phyloP scores from a whole-genome alignment of 768 basidiomycete genomes.

The Podaxis sp. region DNA sequence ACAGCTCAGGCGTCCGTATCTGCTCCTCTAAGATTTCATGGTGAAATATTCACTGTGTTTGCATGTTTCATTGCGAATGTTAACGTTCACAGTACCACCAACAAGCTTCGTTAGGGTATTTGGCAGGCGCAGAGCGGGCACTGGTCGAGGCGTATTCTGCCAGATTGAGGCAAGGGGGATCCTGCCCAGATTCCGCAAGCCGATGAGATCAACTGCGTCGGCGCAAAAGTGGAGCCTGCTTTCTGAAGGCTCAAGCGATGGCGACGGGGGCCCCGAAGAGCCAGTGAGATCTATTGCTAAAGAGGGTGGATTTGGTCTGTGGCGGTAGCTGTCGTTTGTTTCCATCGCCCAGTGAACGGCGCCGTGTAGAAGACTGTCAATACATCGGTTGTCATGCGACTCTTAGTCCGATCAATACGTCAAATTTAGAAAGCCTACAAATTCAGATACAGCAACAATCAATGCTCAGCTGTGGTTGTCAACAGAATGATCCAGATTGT shows the following conservation, averaged over 20 bases:
- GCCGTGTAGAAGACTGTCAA: neutral
- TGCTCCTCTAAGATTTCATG: neutral
- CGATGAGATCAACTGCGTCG: slow-evolving; percentile 62
- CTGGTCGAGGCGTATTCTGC: neutral
- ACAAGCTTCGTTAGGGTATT: slow-evolving; percentile 12
- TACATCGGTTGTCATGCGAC: neutral
- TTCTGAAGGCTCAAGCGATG: slow-evolving; percentile 55
- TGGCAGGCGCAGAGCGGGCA: neutral
- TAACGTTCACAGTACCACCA: neutral
- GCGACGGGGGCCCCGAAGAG: slow-evolving; percentile 51
- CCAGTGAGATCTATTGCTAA: slow-evolving; percentile 44
- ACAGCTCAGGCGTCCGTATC: neutral
- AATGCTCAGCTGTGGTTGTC: no score
- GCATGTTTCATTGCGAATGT: neutral
- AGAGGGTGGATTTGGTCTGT: neutral
- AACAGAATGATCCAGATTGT: no score
- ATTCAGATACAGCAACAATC: no score
- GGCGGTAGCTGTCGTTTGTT: neutral
- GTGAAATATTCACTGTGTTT: neutral
- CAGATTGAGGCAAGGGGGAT: slow-evolving; percentile 44
- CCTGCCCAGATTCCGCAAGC: slow-evolving; percentile 41
- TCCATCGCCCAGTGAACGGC: neutral
- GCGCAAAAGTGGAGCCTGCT: slow-evolving; percentile 40
- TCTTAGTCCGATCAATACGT: neutral
- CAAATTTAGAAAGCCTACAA: no score